These are phyloP conservation scores for Neurospora terricola DNA, from an alignment of 495 filamentous ascomycete genomes.

Conservation along the genomic window DNA sequence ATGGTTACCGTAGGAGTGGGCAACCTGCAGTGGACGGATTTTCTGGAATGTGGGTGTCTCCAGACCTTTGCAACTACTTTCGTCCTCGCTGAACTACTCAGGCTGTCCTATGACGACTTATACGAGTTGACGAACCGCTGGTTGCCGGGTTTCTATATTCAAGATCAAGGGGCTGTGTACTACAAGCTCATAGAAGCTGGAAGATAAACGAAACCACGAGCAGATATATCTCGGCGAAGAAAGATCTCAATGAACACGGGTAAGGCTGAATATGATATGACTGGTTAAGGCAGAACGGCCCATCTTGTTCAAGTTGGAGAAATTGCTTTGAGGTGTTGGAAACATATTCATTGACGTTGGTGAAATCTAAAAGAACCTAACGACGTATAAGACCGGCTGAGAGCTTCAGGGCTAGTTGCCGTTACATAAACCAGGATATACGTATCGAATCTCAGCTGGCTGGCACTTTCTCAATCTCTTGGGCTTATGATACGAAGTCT, in stretches of 20 bases:
- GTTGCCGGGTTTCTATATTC: background rate
- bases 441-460: background rate
- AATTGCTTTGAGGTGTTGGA: background rate
- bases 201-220: no score
- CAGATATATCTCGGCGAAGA: no score
- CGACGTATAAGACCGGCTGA: background rate
- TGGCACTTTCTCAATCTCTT: background rate
- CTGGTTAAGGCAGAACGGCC: background rate
- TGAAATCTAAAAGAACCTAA: background rate
- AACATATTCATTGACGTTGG: background rate
- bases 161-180: background rate
- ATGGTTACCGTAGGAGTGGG: background rate
- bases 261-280: no score
- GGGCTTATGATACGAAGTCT: background rate
- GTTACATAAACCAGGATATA: background rate
- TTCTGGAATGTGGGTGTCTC: background rate
- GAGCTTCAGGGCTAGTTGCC: background rate
- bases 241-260: no score
- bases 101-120: background rate
- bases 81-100: background rate
- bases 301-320: background rate
- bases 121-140: background rate
- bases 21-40: background rate
- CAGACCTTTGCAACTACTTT: background rate
- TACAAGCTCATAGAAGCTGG: background rate